phyloP scores from a whole-genome alignment of 2,329 filamentous ascomycete species.

The Fusarium tanahbumbuense region DNA sequence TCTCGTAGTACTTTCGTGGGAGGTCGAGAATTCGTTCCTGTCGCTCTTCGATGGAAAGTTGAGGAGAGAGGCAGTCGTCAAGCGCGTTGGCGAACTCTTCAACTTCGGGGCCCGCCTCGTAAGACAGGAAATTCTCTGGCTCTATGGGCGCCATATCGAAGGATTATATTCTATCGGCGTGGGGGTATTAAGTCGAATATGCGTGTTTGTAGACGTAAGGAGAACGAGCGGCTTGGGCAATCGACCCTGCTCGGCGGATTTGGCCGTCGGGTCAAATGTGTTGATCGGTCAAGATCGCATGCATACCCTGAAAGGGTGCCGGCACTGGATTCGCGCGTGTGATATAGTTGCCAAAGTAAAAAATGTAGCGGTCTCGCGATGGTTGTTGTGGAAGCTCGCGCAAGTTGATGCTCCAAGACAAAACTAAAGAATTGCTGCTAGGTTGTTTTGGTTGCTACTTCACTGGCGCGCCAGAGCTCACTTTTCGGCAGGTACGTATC shows the following conservation, averaged over 20 bases:
- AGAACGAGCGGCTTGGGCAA: constrained; percentile 20
- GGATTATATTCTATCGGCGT: background rate
- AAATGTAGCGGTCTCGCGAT: constrained; percentile 17
- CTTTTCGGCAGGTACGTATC: constrained; percentile 37
- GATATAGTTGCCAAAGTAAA: constrained; percentile 5
- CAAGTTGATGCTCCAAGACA: constrained; percentile 33
- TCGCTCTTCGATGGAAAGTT: constrained; percentile 63
- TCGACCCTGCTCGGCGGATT: constrained; percentile 45
- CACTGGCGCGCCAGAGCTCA: constrained; percentile 38
- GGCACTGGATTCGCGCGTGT: constrained; percentile 11
- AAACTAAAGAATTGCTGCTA: constrained; percentile 42
- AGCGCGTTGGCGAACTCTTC: constrained; percentile 87
- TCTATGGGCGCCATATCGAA: constrained; percentile 32
- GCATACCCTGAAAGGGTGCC: constrained; percentile 37
- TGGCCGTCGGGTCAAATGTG: constrained; percentile 42
- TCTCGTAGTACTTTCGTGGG: constrained; percentile 66
- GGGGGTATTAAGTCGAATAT: constrained; percentile 2
- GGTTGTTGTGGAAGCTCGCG: constrained; percentile 23
- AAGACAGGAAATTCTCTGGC: constrained; percentile 21
- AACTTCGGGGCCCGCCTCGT: constrained; percentile 76
- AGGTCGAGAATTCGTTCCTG: constrained; percentile 76
- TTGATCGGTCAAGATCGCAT: constrained; percentile 38
- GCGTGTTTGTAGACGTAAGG: background rate
- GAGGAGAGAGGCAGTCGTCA: constrained; percentile 74
- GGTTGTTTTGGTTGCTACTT: constrained; percentile 44